Base-by-base conservation (phyloP, 129 eudicot species). In the Helianthus tuberosus region DNA sequence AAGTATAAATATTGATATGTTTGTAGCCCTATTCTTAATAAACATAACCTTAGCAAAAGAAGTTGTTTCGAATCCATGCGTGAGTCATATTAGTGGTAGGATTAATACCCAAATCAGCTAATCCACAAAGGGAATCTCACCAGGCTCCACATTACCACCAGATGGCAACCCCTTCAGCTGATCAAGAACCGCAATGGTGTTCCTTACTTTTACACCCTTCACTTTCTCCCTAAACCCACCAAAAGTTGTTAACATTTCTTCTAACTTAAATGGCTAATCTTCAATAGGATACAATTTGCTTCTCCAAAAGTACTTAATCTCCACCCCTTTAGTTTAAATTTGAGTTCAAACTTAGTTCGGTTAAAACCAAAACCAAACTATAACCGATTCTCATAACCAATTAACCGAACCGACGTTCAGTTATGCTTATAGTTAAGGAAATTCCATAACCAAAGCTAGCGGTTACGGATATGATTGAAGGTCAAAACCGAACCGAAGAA, bases 281-380 rank as follows among this genome's bases (percentile, higher is more conserved):
- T 93, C 97, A 72, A 93, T 20, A 84, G 90, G 98, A 77, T 88
- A 90, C 91, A 93, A 85, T 50, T 97, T 93, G 74, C 98, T 93
- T n/a, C 98, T 97, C 98, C 98, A 93, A 75, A 88, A 93, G 69
- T 93, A 93, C 85, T 90, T 93, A 68, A 93, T 80, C 63, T 93
- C 98, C 65, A 93, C 88, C 9, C 97, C 97, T 75, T 93, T 20
- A 20, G 23, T 20, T 20, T 20, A 20, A 20, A 20, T 20, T n/a
- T n/a, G n/a, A n/a, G 32, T 27, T 27, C 32, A 27, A 27, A 27
- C 32, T 27, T 27, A 27, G 32, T 0, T 27, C 3, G 32, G 32
- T 27, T 27, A 25, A 1, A 11, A 58, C 32, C 3, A 2, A 27
- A 27, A 1, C 32, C 32, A 2, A 27, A 27, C 32, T 2, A 27